Conservation (phyloP, 1,139 yeast species). For the Hyphopichia buzzinii region DNA sequence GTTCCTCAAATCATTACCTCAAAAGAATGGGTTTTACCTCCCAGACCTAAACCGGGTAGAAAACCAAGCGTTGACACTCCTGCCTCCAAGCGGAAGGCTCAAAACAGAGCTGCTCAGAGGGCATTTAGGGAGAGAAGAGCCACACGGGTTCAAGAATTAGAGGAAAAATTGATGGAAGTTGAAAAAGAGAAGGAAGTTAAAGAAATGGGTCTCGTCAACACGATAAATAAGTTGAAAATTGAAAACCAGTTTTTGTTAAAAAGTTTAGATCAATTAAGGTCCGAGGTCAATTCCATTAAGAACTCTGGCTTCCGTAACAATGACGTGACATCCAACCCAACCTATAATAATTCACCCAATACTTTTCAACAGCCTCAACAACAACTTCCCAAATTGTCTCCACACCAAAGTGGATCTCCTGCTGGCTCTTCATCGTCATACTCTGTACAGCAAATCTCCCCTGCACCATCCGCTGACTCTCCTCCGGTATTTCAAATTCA, state of each 20-base stretch:
- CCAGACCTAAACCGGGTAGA: constrained; percentile 87
- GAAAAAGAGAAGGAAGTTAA: constrained; percentile 63
- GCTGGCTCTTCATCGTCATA: constrained; percentile 21
- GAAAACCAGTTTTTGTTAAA: constrained; percentile 40
- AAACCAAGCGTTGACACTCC: constrained; percentile 78
- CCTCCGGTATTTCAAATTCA: constrained; percentile 24
- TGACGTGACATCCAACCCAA: constrained; percentile 2
- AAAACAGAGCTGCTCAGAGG: constrained; percentile 92
- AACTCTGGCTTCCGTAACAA: constrained; percentile 6
- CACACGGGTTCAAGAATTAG: constrained; percentile 50
- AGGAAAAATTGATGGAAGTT: constrained; percentile 52
- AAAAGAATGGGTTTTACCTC: constrained; percentile 90
- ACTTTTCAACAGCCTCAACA: constrained; percentile 9
- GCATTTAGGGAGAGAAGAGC: constrained; percentile 87
- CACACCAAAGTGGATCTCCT: constrained; percentile 23
- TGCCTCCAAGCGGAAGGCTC: constrained; percentile 81
- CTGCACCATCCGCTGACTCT: constrained; percentile 55
- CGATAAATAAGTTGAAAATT: constrained; percentile 39
- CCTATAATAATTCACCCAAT: constrained; percentile 9
- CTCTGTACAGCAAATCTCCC: constrained; percentile 49
- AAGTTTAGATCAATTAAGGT: constrained; percentile 35
- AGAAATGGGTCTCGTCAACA: constrained; percentile 58
- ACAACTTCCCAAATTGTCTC: constrained; percentile 7
- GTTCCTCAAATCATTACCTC: constrained; percentile 58
- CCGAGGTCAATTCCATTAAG: constrained; percentile 20